Conservation (phyloP, 441 rosid species). For the Raphanus hybrid region DNA sequence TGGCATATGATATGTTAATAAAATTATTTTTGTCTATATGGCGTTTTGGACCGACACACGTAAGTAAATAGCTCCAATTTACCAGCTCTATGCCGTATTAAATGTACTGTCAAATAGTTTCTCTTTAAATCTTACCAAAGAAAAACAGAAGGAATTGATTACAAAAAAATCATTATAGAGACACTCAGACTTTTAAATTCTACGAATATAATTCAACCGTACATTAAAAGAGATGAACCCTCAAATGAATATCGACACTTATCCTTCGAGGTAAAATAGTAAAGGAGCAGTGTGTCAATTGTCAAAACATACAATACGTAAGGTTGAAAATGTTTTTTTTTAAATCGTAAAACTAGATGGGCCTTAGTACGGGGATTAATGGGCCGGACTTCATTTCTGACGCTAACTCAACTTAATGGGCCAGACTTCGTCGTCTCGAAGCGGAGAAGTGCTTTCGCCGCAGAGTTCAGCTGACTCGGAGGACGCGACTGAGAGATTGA, state of each 20-base stretch:
- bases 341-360: slow-evolving; percentile 5
- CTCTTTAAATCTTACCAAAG: neutral
- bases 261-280: too few relatives aligned
- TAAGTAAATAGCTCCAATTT: slow-evolving; percentile 21
- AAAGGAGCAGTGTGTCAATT: neutral
- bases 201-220: neutral
- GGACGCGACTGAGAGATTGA: neutral
- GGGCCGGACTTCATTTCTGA: neutral
- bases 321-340: too few relatives aligned
- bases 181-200: slow-evolving; percentile 22
- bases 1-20: slow-evolving; percentile 15
- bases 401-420: slow-evolving; percentile 11
- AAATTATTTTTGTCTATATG: slow-evolving; percentile 5
- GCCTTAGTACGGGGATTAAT: neutral
- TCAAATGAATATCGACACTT: neutral
- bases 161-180: slow-evolving; percentile 9
- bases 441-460: neutral
- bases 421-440: slow-evolving; percentile 17
- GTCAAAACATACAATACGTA: neutral
- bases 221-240: neutral
- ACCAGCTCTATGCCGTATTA: slow-evolving; percentile 30
- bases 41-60: slow-evolving; percentile 41
- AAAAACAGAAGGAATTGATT: neutral
- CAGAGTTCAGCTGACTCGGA: slow-evolving; percentile 17
- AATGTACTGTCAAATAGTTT: slow-evolving; percentile 33